These are phyloP conservation scores for Leucosporidium yakuticum DNA, from an alignment of 768 basidiomycete species.

Conservation along the genomic window DNA sequence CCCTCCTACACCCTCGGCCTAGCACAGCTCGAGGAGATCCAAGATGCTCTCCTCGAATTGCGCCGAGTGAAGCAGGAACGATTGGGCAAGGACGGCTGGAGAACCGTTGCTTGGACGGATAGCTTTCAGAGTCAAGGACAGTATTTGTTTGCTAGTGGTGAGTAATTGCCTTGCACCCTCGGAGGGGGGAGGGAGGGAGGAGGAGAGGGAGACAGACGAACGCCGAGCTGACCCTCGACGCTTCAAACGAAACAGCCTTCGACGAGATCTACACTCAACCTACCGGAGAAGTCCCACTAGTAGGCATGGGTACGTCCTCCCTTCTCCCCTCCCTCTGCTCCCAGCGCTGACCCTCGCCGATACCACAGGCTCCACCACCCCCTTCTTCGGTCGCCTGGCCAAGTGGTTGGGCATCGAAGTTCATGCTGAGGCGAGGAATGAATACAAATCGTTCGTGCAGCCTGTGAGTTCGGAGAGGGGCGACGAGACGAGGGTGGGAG, in stretches of 20 bases:
- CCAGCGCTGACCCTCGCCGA: too few species aligned
- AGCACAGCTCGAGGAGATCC: conserved; percentile 39
- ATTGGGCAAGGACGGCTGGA: conserved; percentile 27
- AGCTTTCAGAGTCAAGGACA: conserved; percentile 37
- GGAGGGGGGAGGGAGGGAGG: too few species aligned
- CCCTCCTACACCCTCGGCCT: conserved; percentile 34
- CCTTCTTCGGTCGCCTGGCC: conserved; percentile 37
- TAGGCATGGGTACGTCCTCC: conserved; percentile 30
- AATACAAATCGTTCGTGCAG: conserved; percentile 37
- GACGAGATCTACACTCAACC: conserved; percentile 39
- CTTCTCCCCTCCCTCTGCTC: not conserved
- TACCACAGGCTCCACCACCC: conserved; percentile 28
- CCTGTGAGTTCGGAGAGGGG: conserved; percentile 4
- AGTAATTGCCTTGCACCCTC: not conserved
- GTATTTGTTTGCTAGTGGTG: conserved; percentile 36
- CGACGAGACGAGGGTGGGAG: too few species aligned
- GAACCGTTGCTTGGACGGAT: conserved; percentile 38
- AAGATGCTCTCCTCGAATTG: conserved; percentile 36
- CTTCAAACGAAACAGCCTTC: conserved; percentile 8
- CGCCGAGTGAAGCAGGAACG: conserved; percentile 32
- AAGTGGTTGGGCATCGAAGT: conserved; percentile 38
- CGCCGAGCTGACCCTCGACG: not conserved
- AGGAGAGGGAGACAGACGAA: too few species aligned
- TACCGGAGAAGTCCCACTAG: conserved; percentile 37
- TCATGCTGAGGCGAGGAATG: conserved; percentile 39